Conservation (phyloP, 78 protist species). For the Creolimax fragrantissima region DNA sequence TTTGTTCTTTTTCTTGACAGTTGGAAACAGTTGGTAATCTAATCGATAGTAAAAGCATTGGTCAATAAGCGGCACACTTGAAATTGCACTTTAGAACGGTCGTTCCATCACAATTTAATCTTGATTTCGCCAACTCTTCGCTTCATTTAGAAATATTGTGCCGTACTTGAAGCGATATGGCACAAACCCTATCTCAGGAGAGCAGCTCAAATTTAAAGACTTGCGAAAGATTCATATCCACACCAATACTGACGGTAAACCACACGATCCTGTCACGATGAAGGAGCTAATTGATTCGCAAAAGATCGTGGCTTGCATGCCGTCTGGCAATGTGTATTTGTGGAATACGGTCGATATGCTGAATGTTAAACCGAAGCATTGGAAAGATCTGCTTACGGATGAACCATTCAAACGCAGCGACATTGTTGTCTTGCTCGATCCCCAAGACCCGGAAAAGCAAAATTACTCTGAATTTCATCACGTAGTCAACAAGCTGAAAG, state of each 20-base stretch:
- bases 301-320: constrained; percentile 62
- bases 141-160: constrained; percentile 46
- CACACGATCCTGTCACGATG: constrained; percentile 72
- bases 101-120: no score
- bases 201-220: constrained; percentile 50
- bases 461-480: constrained; percentile 33
- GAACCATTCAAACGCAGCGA: constrained; percentile 63
- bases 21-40: no score
- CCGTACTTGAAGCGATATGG: constrained; percentile 66
- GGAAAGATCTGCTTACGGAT: constrained; percentile 66
- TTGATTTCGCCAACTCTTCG: no score
- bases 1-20: no score
- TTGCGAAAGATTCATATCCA: constrained; percentile 41
- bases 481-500: constrained; percentile 20
- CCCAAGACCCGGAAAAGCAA: constrained; percentile 4
- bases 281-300: constrained; percentile 71
- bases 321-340: constrained; percentile 74
- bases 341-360: constrained; percentile 67
- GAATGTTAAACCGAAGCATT: constrained; percentile 52
- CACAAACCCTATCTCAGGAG: constrained; percentile 75
- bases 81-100: no score
- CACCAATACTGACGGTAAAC: constrained; percentile 56
- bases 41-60: no score
- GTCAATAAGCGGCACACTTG: no score
- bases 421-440: constrained; percentile 40